Evolutionary conservation across 495 filamentous ascomycete species (phyloP).

Genomic region (Neurospora hispaniola): DNA sequence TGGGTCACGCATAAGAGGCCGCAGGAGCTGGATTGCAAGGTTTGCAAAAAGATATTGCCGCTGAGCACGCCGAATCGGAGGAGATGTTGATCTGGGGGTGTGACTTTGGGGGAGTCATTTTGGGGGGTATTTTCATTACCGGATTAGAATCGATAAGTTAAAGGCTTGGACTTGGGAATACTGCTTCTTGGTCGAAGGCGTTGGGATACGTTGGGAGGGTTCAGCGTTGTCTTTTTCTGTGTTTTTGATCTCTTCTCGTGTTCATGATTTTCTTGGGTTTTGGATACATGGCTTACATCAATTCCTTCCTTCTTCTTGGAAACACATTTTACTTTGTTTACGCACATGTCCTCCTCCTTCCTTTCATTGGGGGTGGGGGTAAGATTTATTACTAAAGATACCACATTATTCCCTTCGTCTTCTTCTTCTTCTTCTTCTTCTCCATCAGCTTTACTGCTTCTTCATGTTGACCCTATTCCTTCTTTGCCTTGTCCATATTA

Average conservation of each 20-base stretch:
- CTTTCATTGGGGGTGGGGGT: neutral
- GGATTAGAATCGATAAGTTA: neutral
- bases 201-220: neutral
- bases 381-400: neutral
- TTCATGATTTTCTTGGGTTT: neutral
- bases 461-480: neutral
- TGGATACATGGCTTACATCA: neutral
- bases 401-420: neutral
- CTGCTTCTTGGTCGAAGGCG: neutral
- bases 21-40: constrained; percentile 3
- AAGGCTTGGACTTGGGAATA: neutral
- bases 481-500: neutral
- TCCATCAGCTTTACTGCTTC: neutral
- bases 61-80: neutral
- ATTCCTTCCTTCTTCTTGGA: neutral
- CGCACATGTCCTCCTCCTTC: neutral
- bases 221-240: neutral
- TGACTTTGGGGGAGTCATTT: neutral
- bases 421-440: neutral
- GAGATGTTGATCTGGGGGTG: neutral
- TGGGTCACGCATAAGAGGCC: constrained; percentile 5
- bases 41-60: constrained; percentile 1
- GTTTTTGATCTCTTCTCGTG: neutral
- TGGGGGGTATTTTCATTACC: neutral
- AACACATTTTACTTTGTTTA: neutral